phyloP scores from a whole-genome alignment of 345 rosid genomes.

The Acer campestre region DNA sequence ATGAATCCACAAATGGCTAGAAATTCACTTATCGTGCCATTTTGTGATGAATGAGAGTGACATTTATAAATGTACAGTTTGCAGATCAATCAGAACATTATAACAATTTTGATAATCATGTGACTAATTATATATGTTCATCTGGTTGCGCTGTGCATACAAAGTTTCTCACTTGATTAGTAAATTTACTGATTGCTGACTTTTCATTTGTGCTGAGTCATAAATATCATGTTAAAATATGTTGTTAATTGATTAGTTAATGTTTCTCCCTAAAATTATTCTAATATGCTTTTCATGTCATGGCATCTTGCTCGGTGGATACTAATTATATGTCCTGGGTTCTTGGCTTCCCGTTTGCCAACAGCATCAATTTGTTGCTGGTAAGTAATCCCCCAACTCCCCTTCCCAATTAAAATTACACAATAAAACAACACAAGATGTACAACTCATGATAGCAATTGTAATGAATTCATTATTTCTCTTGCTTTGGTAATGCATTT shows the following conservation, averaged over 20 bases:
- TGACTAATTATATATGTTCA: background rate
- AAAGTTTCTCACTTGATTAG: slow-evolving; percentile 1
- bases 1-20: background rate
- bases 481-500: slow-evolving; percentile 3
- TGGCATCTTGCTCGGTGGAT: slow-evolving; percentile 42
- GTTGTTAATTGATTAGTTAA: background rate
- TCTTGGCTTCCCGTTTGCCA: slow-evolving; percentile 28
- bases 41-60: background rate
- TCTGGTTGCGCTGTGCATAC: background rate
- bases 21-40: background rate
- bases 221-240: background rate
- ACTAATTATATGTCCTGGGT: slow-evolving; percentile 19
- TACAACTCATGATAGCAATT: background rate
- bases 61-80: background rate
- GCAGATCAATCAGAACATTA: background rate
- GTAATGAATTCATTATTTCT: background rate
- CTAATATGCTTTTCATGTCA: slow-evolving; percentile 31
- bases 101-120: background rate
- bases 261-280: slow-evolving; percentile 18
- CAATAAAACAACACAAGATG: background rate
- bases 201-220: background rate
- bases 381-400: slow-evolving; percentile 42
- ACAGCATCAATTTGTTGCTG: slow-evolving; percentile 98
- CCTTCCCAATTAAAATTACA: background rate
- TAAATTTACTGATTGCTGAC: background rate